Conservation (phyloP, 192 early-diverging fungal genomes). For the Coemansia sp. region DNA sequence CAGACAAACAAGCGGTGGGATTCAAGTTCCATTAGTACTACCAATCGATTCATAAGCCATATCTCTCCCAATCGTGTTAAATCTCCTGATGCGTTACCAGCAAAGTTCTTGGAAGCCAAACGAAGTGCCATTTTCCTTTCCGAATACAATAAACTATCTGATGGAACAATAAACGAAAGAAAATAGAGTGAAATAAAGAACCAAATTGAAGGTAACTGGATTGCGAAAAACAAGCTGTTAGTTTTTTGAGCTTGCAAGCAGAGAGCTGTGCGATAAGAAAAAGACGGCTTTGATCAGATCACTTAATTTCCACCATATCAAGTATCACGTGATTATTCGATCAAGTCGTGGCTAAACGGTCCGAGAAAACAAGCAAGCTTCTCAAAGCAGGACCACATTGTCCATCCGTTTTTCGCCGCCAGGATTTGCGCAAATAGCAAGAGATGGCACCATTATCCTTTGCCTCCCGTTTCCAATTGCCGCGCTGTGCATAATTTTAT, state of each 20-base stretch:
- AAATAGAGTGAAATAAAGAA: conserved; percentile 1
- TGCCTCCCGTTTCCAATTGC: neutral
- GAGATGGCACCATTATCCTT: no score
- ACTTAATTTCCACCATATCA: no score
- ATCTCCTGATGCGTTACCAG: conserved; percentile 19
- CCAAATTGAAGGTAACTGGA: conserved; percentile 1
- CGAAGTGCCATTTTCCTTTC: conserved; percentile 42
- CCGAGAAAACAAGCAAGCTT: no score
- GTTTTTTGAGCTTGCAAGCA: neutral
- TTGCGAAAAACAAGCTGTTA: no score
- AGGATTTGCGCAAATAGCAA: neutral
- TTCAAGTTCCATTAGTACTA: neutral
- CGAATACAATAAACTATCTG: neutral
- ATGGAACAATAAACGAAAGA: conserved; percentile 5
- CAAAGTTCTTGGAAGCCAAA: conserved; percentile 44
- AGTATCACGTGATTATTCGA: no score
- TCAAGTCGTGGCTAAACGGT: no score
- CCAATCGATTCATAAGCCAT: neutral
- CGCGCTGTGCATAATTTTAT: neutral
- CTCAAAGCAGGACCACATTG: neutral
- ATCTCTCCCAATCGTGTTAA: neutral
- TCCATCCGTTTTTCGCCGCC: no score
- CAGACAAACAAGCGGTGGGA: neutral
- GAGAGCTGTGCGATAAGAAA: neutral
- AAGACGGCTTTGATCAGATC: no score